Evolutionary conservation across 2,329 filamentous ascomycete genomes (phyloP).

Genomic region (Nectriaceae sp.): DNA sequence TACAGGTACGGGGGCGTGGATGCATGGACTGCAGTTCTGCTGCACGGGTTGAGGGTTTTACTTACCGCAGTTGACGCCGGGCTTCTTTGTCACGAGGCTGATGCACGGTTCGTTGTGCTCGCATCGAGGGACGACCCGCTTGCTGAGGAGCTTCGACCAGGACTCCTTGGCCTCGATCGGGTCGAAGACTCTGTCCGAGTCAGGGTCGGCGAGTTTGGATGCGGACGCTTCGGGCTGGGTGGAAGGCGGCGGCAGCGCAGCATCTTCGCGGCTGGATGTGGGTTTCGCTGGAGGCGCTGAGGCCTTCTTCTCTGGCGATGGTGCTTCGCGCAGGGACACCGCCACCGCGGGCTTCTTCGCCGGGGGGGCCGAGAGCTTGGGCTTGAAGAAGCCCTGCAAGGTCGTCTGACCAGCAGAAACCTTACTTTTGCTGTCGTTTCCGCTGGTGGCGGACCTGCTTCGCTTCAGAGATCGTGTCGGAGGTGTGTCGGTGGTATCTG

Average conservation of each 20-base stretch:
- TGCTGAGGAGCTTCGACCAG: constrained; percentile 83
- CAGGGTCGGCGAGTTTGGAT: constrained; percentile 7
- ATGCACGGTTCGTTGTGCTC: constrained; percentile 90
- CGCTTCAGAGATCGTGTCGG: constrained; percentile 23
- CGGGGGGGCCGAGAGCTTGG: constrained; percentile 31
- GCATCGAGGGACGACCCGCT: constrained; percentile 73
- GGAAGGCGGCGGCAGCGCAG: background rate
- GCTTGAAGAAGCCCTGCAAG: constrained; percentile 79
- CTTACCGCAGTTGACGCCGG: constrained; percentile 77
- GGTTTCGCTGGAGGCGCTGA: background rate
- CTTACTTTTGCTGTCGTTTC: constrained; percentile 35
- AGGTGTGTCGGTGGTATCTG: constrained; percentile 8
- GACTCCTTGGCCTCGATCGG: constrained; percentile 75
- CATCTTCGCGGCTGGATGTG: constrained; percentile 4
- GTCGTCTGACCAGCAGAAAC: constrained; percentile 50
- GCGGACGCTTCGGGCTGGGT: background rate
- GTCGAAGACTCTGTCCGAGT: constrained; percentile 56
- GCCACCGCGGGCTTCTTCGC: constrained; percentile 4
- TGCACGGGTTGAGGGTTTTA: too few species aligned
- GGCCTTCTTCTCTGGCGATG: constrained; percentile 15
- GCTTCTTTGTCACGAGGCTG: constrained; percentile 81
- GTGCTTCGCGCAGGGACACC: constrained; percentile 10
- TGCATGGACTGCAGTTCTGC: too few species aligned
- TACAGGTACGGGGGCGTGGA: too few species aligned
- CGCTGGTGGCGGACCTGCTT: constrained; percentile 22